These are phyloP conservation scores for Phlegmacium glaucopus DNA, from an alignment of 768 basidiomycete genomes.

Conservation along the genomic window DNA sequence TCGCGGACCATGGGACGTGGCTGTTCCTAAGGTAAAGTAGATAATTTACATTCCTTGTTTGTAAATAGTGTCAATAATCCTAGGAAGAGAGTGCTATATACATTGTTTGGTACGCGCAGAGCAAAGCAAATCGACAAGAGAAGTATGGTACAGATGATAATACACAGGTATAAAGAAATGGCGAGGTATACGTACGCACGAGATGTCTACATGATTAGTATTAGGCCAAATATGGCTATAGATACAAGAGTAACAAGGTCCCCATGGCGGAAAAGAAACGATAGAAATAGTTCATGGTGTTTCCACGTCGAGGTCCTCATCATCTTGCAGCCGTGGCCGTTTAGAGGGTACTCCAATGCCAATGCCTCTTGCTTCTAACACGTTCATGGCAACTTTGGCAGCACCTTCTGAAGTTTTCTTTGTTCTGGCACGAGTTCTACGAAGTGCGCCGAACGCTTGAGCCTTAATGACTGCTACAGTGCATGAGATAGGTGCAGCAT, in stretches of 20 bases:
- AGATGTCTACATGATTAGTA: slow-evolving; percentile 15
- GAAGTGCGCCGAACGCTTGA: slow-evolving; percentile 82
- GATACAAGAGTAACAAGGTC: slow-evolving; percentile 26
- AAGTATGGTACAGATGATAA: slow-evolving; percentile 20
- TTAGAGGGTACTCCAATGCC: slow-evolving; percentile 41
- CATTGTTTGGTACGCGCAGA: slow-evolving; percentile 12
- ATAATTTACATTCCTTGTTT: slow-evolving; percentile 3
- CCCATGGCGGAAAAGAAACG: slow-evolving; percentile 8
- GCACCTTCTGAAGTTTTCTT: slow-evolving; percentile 70
- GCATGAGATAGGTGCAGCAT: slow-evolving; percentile 54
- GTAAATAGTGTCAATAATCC: slow-evolving; percentile 22
- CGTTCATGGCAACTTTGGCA: slow-evolving; percentile 75
- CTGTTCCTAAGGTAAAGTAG: slow-evolving; percentile 66
- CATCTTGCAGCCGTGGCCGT: slow-evolving; percentile 47
- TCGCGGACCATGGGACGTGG: slow-evolving; percentile 88
- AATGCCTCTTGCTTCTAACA: slow-evolving; percentile 78
- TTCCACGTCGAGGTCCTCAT: slow-evolving; percentile 44
- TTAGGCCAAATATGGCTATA: slow-evolving; percentile 17
- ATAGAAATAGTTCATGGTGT: slow-evolving; percentile 12
- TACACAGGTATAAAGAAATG: slow-evolving; percentile 20
- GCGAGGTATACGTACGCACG: slow-evolving; percentile 11
- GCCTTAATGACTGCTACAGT: slow-evolving; percentile 91
- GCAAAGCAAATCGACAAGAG: slow-evolving; percentile 21
- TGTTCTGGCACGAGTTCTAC: slow-evolving; percentile 70
- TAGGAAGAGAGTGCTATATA: slow-evolving; percentile 15